Percentiles rank a stretch among this genome's conserved stretches.
These are phyloP conservation scores for Akanthomyces dipterigenus DNA, from an alignment of 2,329 filamentous ascomycete species.

Conservation along the genomic window DNA sequence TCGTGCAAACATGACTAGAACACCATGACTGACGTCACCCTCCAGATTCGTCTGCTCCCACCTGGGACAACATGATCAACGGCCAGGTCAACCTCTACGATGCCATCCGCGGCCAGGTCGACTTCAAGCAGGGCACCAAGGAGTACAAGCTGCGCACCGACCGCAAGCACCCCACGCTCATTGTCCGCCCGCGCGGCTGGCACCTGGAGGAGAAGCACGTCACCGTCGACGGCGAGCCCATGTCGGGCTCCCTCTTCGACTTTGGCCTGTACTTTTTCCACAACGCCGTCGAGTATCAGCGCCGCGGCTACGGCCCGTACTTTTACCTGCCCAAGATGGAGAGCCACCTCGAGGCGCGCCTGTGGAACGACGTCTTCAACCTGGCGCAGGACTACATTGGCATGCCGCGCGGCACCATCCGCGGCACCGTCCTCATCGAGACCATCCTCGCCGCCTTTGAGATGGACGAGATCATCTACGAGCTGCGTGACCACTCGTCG, in stretches of 20 bases:
- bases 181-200: slow-evolving; percentile 93
- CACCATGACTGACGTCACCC: slow-evolving; percentile 1
- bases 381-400: slow-evolving; percentile 88
- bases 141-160: slow-evolving; percentile 97
- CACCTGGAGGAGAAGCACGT: slow-evolving; percentile 98
- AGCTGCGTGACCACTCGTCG: slow-evolving; percentile 91
- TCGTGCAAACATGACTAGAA: slow-evolving; percentile 13
- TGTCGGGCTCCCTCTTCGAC: slow-evolving; percentile 89
- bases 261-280: slow-evolving; percentile 99
- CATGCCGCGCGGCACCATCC: slow-evolving; percentile 84
- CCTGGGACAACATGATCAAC: slow-evolving; percentile 99
- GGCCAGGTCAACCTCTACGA: slow-evolving; percentile 98
- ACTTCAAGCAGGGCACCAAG: slow-evolving; percentile 93
- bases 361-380: slow-evolving; percentile 99
- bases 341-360: slow-evolving; percentile 88
- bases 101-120: slow-evolving; percentile 84
- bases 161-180: slow-evolving; percentile 76
- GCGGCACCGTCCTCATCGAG: slow-evolving; percentile 93
- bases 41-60: slow-evolving; percentile 85
- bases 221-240: slow-evolving; percentile 88
- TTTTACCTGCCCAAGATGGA: slow-evolving; percentile 99
- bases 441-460: slow-evolving; percentile 97
- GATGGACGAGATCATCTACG: slow-evolving; percentile 99
- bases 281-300: slow-evolving; percentile 84
- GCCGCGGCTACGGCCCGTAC: slow-evolving; percentile 82